phyloP scores from a whole-genome alignment of 2,329 filamentous ascomycete genomes.

The Pestalotiopsis sp. region DNA sequence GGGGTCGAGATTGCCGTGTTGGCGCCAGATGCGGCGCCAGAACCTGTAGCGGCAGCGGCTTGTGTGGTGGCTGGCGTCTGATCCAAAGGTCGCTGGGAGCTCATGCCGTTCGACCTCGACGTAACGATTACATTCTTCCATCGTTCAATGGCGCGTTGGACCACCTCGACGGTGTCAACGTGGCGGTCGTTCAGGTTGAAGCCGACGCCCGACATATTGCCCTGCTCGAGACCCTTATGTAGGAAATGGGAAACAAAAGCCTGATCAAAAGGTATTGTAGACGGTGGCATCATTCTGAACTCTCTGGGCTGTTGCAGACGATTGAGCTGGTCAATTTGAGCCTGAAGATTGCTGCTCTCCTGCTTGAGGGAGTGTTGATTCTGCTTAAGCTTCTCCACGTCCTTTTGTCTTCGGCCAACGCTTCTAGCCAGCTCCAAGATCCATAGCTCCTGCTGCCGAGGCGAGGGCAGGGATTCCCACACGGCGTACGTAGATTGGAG shows the following conservation, averaged over 20 bases:
- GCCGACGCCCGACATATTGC: slow-evolving; percentile 38
- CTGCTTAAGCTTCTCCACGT: slow-evolving; percentile 53
- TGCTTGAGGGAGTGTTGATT: slow-evolving; percentile 54
- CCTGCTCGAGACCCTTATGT: slow-evolving; percentile 44
- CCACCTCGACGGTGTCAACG: slow-evolving; percentile 51
- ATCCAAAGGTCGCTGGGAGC: slow-evolving; percentile 51
- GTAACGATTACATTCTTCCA: slow-evolving; percentile 65
- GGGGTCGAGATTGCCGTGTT: slow-evolving; percentile 23
- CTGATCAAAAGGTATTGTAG: slow-evolving; percentile 53
- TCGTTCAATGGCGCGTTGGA: slow-evolving; percentile 57
- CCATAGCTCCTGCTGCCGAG: slow-evolving; percentile 62
- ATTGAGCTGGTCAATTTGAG: slow-evolving; percentile 61
- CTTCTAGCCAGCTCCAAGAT: slow-evolving; percentile 62
- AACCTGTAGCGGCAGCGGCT: slow-evolving; percentile 22
- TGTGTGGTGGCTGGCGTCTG: slow-evolving; percentile 26
- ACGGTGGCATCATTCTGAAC: slow-evolving; percentile 54
- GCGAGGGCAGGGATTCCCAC: slow-evolving; percentile 67
- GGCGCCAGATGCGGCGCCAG: slow-evolving; percentile 20
- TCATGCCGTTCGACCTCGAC: slow-evolving; percentile 49
- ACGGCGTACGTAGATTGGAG: slow-evolving; percentile 75
- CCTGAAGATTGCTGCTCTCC: slow-evolving; percentile 57
- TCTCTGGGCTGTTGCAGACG: slow-evolving; percentile 62
- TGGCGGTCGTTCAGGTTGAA: slow-evolving; percentile 53
- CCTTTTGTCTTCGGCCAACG: slow-evolving; percentile 58
- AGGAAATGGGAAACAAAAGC: slow-evolving; percentile 48